Evolutionary conservation across 2,329 filamentous ascomycete genomes (phyloP), one percentile per base, ranked within the genome.

Genomic region (Penicillium capsulatum): DNA sequence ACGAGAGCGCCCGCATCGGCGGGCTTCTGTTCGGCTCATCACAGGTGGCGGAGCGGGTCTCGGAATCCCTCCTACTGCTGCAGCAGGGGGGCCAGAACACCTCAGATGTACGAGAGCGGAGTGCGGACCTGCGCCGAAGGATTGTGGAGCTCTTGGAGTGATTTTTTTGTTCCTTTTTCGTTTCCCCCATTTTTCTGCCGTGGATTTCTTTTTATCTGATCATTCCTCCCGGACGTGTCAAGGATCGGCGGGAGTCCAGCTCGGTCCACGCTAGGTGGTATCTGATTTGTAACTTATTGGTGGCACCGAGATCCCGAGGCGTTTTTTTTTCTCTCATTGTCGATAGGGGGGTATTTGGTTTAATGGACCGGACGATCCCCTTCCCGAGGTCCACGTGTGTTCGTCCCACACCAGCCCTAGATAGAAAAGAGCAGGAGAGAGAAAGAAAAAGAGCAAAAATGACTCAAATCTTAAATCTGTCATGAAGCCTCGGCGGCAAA

Each of bases 21-120:
- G 73, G 73, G 2, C 61, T 70, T 5, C 59, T 78, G 8, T 83
- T 81, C 52, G 81, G 81, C 9, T 76, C 77, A 36, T 76, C 81
- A 28, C 70, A 74, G 38, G 78, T 79, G 46, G 75, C 76, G 3
- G 64, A 68, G 28, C 62, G 68, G 3, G 63, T 76, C 5, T 61
- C 59, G 6, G 66, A 75, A 47, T 63, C 70, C 33, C 55, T 76
- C 34, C 49, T 63, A 13, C 50, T 72, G 37, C 53, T 79, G 26
- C 62, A 70, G 24, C 65, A 69, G 40, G 65, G 63, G 36, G 67
- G 66, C 29, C 38, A 42, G 5, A 60, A 72, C 22, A 53, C 70
- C 38, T 60, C 48, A 27, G 52, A 63, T 15, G 41, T 49, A 2
- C 58, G 64, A 30, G 47, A 48, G n/a, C 14, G 24, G 11, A 30